Base-by-base conservation (phyloP, 1,139 yeast genomes). In the Pichia sp. region DNA sequence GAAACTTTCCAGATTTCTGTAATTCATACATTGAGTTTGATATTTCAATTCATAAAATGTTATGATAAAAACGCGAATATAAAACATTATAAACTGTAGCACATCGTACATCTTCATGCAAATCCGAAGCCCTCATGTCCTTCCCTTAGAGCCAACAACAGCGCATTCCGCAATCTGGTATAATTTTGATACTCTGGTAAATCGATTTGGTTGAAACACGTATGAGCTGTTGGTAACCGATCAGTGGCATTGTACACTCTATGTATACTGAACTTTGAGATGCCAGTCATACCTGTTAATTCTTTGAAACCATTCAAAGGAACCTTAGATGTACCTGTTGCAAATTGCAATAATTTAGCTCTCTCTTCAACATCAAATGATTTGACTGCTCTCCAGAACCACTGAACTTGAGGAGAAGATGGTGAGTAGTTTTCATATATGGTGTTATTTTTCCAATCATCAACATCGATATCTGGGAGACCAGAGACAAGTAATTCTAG, bases 341-440 rank as follows among this genome's bases (percentile, higher is more conserved):
- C 95, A 76, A 93, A 95, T 67, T 95, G 99, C 57, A 95, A 74
- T 60, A 95, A 73, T 67, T 92, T 90, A 19, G 99, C 99, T 54
- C 96, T 79, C 67, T 93, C 98, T 69, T 93, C 99, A 45, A 82
- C 82, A 66, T 90, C 97, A 72, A 93, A 93, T 1, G 97, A 89
- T 64, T 90, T 83, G 15, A 95, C 97, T 1, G 98, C 97, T 67
- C 98, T 79, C 99, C 99, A 95, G 73, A 93, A 95, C 90, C 98
- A 93, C 67, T 87, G 92, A 57, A 95, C 85, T 67, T 92, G 98
- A 44, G 88, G 84, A 3, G 96, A 88, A 1, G 90, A 80, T 1
- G 95, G 80, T 0, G 92, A 81, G 69, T 93, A 95, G 68, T 92
- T 93, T 57, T 81, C 86, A 71, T 95, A 93, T 1, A 76, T 77